phyloP scores from a whole-genome alignment of 306 rosid genomes.

The Acacia acuminata region DNA sequence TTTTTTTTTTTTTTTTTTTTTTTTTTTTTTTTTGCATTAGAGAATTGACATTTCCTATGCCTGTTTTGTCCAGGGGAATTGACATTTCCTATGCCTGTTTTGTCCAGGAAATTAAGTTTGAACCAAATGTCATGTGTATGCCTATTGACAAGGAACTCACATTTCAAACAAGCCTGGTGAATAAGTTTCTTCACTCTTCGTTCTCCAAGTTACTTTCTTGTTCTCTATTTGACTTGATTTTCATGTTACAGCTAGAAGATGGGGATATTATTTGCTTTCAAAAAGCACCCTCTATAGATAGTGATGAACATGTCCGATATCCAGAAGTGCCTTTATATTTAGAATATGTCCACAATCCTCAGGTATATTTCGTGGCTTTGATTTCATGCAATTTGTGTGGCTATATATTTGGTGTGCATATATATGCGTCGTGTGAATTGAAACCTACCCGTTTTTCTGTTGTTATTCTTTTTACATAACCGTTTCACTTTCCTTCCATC shows the following conservation, averaged over 20 bases:
- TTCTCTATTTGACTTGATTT: slow-evolving; percentile 17
- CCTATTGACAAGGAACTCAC: slow-evolving; percentile 84
- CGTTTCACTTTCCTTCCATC: background rate
- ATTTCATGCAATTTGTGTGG: background rate
- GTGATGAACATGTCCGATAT: slow-evolving; percentile 45
- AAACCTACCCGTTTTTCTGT: background rate
- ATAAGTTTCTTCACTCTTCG: background rate
- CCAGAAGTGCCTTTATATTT: slow-evolving; percentile 92
- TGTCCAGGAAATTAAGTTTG: slow-evolving; percentile 91
- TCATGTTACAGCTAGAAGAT: slow-evolving; percentile 76
- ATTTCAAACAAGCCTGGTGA: slow-evolving; percentile 89
- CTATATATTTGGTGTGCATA: background rate
- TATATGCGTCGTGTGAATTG: background rate
- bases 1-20: background rate
- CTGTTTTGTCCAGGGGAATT: slow-evolving; percentile 54
- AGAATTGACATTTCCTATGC: slow-evolving; percentile 29
- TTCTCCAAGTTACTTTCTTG: slow-evolving; percentile 17
- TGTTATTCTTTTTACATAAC: background rate
- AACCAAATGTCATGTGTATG: slow-evolving; percentile 95
- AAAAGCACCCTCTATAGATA: slow-evolving; percentile 43
- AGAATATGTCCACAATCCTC: slow-evolving; percentile 90
- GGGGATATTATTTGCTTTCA: slow-evolving; percentile 96
- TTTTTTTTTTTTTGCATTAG: background rate
- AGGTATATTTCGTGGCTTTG: slow-evolving; percentile 46
- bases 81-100: slow-evolving; percentile 11